A percentile compares a stretch with the other conserved stretches of the same genome.
phyloP scores from a whole-genome alignment of 2,329 filamentous ascomycete species.

The Kalmusia sp. region DNA sequence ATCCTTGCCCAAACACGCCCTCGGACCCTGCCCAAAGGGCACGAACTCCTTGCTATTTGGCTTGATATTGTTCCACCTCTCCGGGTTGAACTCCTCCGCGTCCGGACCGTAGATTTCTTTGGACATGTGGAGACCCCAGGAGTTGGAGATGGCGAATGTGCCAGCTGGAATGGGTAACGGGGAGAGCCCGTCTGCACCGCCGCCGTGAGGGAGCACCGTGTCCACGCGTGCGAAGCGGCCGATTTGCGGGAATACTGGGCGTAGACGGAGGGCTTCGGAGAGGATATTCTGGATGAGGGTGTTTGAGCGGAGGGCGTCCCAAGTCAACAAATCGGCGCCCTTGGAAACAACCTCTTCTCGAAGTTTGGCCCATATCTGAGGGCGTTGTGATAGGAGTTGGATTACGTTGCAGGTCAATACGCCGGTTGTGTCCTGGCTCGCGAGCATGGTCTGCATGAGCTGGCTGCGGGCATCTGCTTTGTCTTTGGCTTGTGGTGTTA shows the following conservation, averaged over 20 bases:
- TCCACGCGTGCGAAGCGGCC: conserved; percentile 16
- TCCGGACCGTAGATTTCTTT: conserved; percentile 22
- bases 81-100: conserved; percentile 16
- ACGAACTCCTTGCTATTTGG: conserved; percentile 5
- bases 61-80: conserved; percentile 1
- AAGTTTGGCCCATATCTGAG: not conserved
- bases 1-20: conserved; percentile 19
- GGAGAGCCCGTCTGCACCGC: conserved; percentile 12
- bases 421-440: conserved; percentile 7
- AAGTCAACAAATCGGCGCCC: not conserved
- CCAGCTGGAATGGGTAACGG: conserved; percentile 20
- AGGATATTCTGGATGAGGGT: conserved; percentile 9
- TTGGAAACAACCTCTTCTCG: not conserved
- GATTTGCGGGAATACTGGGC: conserved; percentile 22
- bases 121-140: conserved; percentile 54
- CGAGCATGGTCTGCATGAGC: conserved; percentile 7
- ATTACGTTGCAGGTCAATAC: conserved; percentile 2
- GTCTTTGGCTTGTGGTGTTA: not conserved
- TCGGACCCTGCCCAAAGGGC: conserved; percentile 7
- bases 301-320: not conserved
- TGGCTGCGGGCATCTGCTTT: conserved; percentile 1
- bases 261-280: conserved; percentile 17
- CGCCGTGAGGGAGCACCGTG: conserved; percentile 23
- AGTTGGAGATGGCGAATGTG: conserved; percentile 34
- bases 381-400: conserved; percentile 19